Percentiles rank a stretch among this genome's conserved stretches.
Evolutionary conservation across 78 protist genomes (phyloP).

Genomic region (Carpediemonas membranifera): DNA sequence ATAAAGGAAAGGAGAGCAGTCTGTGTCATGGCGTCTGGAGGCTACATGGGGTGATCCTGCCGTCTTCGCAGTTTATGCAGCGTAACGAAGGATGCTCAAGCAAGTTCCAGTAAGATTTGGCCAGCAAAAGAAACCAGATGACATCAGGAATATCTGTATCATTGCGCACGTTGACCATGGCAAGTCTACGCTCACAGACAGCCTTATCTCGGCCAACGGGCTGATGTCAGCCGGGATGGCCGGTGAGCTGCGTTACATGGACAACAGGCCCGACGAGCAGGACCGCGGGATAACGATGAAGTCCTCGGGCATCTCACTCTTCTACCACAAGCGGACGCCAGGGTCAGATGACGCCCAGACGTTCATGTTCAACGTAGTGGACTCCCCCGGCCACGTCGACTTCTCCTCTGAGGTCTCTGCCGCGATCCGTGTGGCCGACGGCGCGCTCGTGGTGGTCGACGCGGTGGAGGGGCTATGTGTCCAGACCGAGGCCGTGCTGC

Average conservation of each 20-base stretch:
- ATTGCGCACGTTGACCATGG: no score
- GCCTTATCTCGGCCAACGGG: background rate
- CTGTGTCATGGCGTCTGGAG: no score
- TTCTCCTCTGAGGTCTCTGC: background rate
- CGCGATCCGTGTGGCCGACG: background rate
- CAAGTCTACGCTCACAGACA: background rate
- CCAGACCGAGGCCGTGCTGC: background rate
- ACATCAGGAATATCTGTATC: no score
- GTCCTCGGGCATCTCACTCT: background rate
- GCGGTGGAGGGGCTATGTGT: background rate
- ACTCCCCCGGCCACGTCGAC: background rate
- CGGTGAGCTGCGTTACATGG: background rate
- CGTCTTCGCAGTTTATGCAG: no score
- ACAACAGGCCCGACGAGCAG: background rate
- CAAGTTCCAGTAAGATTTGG: no score
- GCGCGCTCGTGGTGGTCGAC: background rate
- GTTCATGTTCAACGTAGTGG: background rate
- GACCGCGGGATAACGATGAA: background rate
- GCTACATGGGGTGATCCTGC: no score
- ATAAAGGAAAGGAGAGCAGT: no score
- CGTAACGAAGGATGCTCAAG: no score
- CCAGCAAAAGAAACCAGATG: no score
- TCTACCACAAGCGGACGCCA: background rate
- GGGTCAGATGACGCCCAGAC: background rate
- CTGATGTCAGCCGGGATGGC: background rate